Percentiles rank a stretch among this genome's conserved stretches.
phyloP scores from a whole-genome alignment of 2,329 filamentous ascomycete species.

The Calonectria fujianensis region DNA sequence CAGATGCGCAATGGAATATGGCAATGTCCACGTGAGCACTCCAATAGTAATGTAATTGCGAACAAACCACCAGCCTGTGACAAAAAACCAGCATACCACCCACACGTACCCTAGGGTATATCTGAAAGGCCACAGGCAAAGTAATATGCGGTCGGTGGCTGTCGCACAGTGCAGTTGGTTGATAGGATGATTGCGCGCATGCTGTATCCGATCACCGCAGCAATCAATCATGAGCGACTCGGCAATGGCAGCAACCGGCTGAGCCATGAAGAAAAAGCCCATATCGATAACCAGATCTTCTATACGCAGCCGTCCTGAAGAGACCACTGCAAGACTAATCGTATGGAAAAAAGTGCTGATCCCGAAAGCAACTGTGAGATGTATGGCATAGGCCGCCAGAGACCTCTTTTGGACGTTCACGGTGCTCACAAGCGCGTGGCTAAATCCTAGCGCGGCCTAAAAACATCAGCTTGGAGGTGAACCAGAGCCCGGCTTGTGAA shows the following conservation, averaged over 20 bases:
- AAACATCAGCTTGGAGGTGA: background rate
- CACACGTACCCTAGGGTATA: conserved; percentile 32
- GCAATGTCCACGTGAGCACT: conserved; percentile 39
- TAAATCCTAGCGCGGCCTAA: conserved; percentile 37
- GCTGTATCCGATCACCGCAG: background rate
- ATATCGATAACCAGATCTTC: conserved; percentile 22
- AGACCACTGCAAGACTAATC: conserved; percentile 39
- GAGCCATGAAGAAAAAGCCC: conserved; percentile 35
- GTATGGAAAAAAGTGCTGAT: conserved; percentile 43
- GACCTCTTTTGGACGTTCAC: conserved; percentile 24
- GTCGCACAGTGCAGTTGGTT: rapidly evolving
- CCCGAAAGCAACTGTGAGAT: conserved; percentile 38
- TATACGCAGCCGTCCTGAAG: conserved; percentile 6
- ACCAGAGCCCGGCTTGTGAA: background rate
- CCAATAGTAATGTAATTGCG: conserved; percentile 34
- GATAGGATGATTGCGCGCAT: background rate
- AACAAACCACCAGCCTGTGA: conserved; percentile 43
- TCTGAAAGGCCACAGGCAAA: background rate
- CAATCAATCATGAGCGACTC: conserved; percentile 22
- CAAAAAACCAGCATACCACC: conserved; percentile 37
- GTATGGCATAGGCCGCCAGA: conserved; percentile 28
- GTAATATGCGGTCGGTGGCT: rapidly evolving
- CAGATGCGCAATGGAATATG: conserved; percentile 28
- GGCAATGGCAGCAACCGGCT: conserved; percentile 26
- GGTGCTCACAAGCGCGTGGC: conserved; percentile 14